Evolutionary conservation across 352 stramenopile species (phyloP).

Genomic region (Globisporangium irregulare): DNA sequence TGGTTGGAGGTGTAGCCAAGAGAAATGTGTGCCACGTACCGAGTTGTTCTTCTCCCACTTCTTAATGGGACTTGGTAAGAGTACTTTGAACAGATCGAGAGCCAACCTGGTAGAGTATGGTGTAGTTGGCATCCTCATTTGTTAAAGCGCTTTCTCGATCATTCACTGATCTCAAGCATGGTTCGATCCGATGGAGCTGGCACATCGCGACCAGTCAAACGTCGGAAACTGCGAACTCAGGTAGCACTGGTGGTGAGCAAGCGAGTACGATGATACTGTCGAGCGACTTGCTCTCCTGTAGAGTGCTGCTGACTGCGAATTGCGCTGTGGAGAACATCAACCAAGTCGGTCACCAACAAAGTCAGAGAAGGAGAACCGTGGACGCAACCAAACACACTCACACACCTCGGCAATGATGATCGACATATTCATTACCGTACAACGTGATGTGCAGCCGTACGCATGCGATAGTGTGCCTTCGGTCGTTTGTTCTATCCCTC

Average conservation of each 20-base stretch:
- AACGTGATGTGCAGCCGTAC: not conserved
- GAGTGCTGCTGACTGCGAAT: not conserved
- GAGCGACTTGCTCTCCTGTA: not conserved
- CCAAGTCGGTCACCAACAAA: not conserved
- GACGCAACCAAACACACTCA: not conserved
- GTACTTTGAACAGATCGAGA: too few relatives aligned
- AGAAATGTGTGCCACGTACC: not conserved
- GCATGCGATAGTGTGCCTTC: not conserved
- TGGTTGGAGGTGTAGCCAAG: not conserved
- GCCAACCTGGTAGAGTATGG: not conserved
- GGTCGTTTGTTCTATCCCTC: not conserved
- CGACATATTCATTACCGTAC: not conserved
- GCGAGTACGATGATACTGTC: not conserved
- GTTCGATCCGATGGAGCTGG: not conserved
- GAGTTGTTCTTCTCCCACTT: too few relatives aligned
- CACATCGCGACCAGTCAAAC: not conserved
- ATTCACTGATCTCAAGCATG: not conserved
- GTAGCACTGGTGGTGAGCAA: not conserved
- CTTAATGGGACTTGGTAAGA: too few relatives aligned
- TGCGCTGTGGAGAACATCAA: not conserved
- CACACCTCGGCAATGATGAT: not conserved
- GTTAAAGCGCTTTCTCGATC: not conserved
- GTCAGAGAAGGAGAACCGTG: not conserved
- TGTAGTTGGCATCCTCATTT: not conserved
- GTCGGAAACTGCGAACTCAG: not conserved